A percentile compares a stretch with the other conserved stretches of the same genome.
Conservation (phyloP, 192 early-diverging fungal genomes). For the Backusella parvicylindrica region DNA sequence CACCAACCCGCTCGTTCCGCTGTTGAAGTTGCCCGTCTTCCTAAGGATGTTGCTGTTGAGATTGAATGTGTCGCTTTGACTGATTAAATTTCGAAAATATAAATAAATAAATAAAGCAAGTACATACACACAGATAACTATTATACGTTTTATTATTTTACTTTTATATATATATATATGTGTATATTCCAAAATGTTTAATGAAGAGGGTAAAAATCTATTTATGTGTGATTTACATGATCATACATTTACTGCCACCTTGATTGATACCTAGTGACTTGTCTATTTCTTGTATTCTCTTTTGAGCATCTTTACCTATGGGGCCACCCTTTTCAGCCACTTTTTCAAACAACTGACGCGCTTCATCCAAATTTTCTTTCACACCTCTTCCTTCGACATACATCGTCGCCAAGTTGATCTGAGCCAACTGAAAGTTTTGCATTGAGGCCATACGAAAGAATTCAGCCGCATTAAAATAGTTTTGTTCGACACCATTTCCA, state of each 20-base stretch:
- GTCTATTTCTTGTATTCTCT: slow-evolving; percentile 14
- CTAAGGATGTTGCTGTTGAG: slow-evolving; percentile 88
- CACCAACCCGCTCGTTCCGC: slow-evolving; percentile 69
- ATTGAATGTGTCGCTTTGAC: slow-evolving; percentile 87
- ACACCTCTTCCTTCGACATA: slow-evolving; percentile 36
- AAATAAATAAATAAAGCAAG: not conserved
- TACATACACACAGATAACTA: not conserved
- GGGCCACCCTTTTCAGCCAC: slow-evolving; percentile 26
- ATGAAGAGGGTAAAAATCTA: not conserved
- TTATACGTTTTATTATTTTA: not conserved
- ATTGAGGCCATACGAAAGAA: slow-evolving; percentile 48
- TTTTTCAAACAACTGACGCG: slow-evolving; percentile 20
- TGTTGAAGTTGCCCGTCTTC: slow-evolving; percentile 91
- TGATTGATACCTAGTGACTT: not conserved
- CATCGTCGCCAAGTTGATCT: slow-evolving; percentile 41
- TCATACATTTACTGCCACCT: slow-evolving; percentile 13
- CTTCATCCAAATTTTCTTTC: slow-evolving; percentile 26
- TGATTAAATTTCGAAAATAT: slow-evolving; percentile 30
- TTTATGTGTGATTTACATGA: too few species aligned
- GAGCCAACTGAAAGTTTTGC: slow-evolving; percentile 47
- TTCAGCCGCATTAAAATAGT: slow-evolving; percentile 42
- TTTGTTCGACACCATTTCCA: slow-evolving; percentile 42
- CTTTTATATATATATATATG: not conserved
- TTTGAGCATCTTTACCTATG: slow-evolving; percentile 31
- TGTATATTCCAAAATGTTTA: not conserved